phyloP scores from a whole-genome alignment of 2,329 filamentous ascomycete species.

The Didymella sp. region DNA sequence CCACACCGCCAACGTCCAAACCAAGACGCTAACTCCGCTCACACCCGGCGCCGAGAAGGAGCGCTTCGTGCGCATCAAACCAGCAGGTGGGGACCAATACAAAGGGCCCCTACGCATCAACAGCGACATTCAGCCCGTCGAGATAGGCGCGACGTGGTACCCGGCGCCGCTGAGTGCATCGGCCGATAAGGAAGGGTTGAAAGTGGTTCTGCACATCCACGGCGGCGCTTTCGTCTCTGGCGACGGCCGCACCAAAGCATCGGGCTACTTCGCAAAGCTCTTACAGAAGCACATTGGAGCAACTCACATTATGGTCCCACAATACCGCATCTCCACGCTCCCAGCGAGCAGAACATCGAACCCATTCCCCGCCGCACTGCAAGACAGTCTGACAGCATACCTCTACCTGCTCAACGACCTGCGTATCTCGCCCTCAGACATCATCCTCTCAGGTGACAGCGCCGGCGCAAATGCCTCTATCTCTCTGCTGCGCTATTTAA shows the following conservation, averaged over 20 bases:
- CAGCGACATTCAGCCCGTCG: slow-evolving; percentile 44
- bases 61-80: slow-evolving; percentile 47
- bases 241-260: slow-evolving; percentile 50
- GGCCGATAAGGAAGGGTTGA: slow-evolving; percentile 27
- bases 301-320: slow-evolving; percentile 53
- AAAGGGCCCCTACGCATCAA: slow-evolving; percentile 43
- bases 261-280: slow-evolving; percentile 39
- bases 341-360: slow-evolving; percentile 45
- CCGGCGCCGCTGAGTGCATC: slow-evolving; percentile 34
- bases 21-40: slow-evolving; percentile 42
- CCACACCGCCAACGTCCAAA: slow-evolving; percentile 41
- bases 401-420: slow-evolving; percentile 54
- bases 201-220: slow-evolving; percentile 57
- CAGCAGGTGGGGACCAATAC: slow-evolving; percentile 32
- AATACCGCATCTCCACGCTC: slow-evolving; percentile 58
- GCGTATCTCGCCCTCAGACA: slow-evolving; percentile 49
- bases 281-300: slow-evolving; percentile 49
- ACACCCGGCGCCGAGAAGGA: slow-evolving; percentile 49
- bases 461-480: slow-evolving; percentile 59
- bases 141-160: slow-evolving; percentile 55
- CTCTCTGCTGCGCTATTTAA: slow-evolving; percentile 56
- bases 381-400: slow-evolving; percentile 58
- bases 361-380: slow-evolving; percentile 60
- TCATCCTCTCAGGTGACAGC: slow-evolving; percentile 58
- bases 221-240: slow-evolving; percentile 58